Evolutionary conservation across 2,329 filamentous ascomycete species (phyloP).

Genomic region (Teratosphaeria zuluensis): DNA sequence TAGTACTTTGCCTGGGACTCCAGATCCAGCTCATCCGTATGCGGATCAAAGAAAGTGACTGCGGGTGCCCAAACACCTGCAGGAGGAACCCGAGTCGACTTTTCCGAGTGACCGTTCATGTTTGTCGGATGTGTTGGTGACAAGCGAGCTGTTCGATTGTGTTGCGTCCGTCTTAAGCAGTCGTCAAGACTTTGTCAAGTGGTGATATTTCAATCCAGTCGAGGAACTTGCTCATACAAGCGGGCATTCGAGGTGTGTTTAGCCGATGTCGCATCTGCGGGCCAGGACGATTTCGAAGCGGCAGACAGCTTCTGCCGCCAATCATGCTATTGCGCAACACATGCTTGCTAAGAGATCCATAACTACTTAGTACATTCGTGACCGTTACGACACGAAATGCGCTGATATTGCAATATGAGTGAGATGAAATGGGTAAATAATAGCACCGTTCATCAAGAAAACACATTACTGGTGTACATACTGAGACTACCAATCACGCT

Average conservation of each 20-base stretch:
- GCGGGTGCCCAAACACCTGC: constrained; percentile 30
- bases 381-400: too few relatives aligned
- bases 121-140: neutral
- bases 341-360: neutral
- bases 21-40: constrained; percentile 32
- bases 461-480: neutral
- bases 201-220: too few relatives aligned
- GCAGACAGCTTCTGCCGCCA: neutral
- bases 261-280: neutral
- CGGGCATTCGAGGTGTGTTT: neutral
- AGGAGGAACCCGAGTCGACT: constrained; percentile 41
- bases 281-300: neutral
- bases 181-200: too few relatives aligned
- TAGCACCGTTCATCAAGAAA: neutral
- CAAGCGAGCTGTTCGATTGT: neutral
- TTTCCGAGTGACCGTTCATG: constrained; percentile 11
- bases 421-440: neutral
- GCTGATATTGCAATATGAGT: neutral
- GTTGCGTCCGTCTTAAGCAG: neutral
- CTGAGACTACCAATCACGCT: neutral
- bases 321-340: neutral
- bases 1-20: constrained; percentile 35
- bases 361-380: too few relatives aligned
- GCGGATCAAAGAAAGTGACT: constrained; percentile 37
- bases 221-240: neutral